Evolutionary conservation across 257 asterid genomes (phyloP).

Genomic region (Eustoma russellianum): DNA sequence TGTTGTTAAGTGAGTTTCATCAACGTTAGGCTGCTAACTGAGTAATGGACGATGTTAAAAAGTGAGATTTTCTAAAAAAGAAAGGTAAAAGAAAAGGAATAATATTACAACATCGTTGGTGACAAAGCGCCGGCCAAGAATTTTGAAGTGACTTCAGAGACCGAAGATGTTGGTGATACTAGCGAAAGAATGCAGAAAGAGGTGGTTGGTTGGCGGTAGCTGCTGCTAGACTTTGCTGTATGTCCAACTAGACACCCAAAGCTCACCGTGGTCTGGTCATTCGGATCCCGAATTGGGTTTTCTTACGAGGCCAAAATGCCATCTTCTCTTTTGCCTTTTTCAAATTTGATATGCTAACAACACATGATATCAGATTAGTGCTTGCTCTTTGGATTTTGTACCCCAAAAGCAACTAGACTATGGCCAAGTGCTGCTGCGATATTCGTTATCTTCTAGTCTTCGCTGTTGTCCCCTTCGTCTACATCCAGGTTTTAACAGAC

Average conservation of each 20-base stretch:
- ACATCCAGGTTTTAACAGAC: constrained; percentile 50
- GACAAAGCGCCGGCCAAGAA: not conserved
- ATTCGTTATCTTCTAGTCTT: constrained; percentile 65
- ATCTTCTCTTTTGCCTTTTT: not conserved
- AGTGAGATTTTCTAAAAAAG: too few relatives aligned
- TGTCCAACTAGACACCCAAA: too few relatives aligned
- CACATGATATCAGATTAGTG: not conserved
- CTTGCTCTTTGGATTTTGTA: too few relatives aligned
- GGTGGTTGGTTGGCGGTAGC: too few relatives aligned
- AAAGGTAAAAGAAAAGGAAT: not conserved
- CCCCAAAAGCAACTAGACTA: not conserved
- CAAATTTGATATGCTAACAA: too few relatives aligned
- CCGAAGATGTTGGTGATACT: not conserved
- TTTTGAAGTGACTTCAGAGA: not conserved
- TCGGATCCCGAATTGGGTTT: not conserved
- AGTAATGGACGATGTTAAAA: too few relatives aligned
- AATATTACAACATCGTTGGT: not conserved
- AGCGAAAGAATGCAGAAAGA: too few relatives aligned
- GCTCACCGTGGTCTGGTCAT: too few relatives aligned
- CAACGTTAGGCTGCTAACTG: too few relatives aligned
- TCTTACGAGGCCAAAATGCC: not conserved
- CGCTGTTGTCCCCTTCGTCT: constrained; percentile 65
- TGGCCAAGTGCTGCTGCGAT: constrained; percentile 48
- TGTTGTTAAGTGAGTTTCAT: too few relatives aligned
- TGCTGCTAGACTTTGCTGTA: too few relatives aligned